phyloP scores from a whole-genome alignment of 75 land plant genomes.

The Cunninghamia lanceolata region DNA sequence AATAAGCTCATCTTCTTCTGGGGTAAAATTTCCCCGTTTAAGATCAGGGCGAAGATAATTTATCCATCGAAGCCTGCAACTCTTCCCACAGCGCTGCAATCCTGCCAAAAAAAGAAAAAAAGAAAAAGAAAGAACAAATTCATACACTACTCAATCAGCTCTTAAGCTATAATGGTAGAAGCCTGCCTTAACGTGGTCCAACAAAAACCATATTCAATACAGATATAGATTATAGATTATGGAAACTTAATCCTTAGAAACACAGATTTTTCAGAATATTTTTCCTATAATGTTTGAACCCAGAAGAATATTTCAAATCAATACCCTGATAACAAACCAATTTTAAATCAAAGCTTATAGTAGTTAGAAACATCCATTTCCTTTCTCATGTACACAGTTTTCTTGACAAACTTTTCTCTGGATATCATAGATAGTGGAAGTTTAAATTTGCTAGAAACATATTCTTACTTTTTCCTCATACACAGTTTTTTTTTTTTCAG shows the following conservation, averaged over 20 bases:
- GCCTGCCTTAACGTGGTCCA: not conserved
- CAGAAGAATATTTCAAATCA: too few species aligned
- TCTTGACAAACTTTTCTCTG: not conserved
- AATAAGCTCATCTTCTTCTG: conserved; percentile 18
- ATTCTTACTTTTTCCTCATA: too few species aligned
- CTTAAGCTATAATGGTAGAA: not conserved
- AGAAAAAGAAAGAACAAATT: not conserved
- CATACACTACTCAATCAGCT: not conserved
- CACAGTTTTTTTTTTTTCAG: too few species aligned
- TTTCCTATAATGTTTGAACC: too few species aligned
- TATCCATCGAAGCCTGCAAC: conserved; percentile 26
- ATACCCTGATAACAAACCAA: too few species aligned
- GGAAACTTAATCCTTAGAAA: not conserved
- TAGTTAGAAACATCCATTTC: not conserved
- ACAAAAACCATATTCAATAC: too few species aligned
- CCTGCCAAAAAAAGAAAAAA: not conserved
- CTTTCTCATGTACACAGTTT: not conserved
- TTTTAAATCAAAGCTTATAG: not conserved
- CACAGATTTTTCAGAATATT: not conserved
- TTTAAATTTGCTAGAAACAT: not conserved
- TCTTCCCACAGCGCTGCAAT: conserved; percentile 19
- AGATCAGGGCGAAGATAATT: conserved; percentile 26
- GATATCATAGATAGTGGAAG: not conserved
- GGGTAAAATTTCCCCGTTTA: conserved; percentile 14
- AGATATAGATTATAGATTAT: not conserved